Conservation (phyloP, 768 basidiomycete genomes). For the Butyriboletus loyo region DNA sequence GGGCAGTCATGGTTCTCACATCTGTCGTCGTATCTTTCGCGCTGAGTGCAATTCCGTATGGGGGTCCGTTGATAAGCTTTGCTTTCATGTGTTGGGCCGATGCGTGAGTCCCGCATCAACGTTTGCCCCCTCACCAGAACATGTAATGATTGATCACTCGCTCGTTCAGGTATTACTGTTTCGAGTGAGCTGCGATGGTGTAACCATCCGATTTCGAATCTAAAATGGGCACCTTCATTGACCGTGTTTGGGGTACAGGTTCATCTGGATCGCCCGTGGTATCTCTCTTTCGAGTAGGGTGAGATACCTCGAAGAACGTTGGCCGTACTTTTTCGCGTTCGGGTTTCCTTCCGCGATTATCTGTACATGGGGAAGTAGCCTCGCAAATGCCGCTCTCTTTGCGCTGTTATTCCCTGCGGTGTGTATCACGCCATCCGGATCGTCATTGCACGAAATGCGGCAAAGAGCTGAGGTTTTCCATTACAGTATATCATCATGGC, state of each 20-base stretch:
- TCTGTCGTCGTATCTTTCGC: slow-evolving; percentile 67
- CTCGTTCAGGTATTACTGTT: slow-evolving; percentile 76
- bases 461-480: slow-evolving; percentile 4
- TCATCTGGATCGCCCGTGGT: slow-evolving; percentile 75
- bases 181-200: slow-evolving; percentile 56
- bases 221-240: slow-evolving; percentile 5
- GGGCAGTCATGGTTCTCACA: slow-evolving; percentile 77
- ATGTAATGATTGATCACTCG: not conserved
- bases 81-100: slow-evolving; percentile 84
- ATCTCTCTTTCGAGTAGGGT: slow-evolving; percentile 66
- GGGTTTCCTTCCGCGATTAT: slow-evolving; percentile 74
- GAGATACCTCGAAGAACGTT: slow-evolving; percentile 78
- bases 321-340: slow-evolving; percentile 86
- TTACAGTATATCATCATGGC: slow-evolving; percentile 80
- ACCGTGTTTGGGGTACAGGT: slow-evolving; percentile 41
- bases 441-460: not conserved
- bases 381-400: slow-evolving; percentile 81
- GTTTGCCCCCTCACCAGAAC: not conserved
- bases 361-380: slow-evolving; percentile 68
- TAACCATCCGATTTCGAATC: slow-evolving; percentile 1
- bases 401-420: slow-evolving; percentile 80
- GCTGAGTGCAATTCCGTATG: slow-evolving; percentile 59
- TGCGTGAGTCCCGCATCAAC: slow-evolving; percentile 55
- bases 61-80: slow-evolving; percentile 61
- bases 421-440: slow-evolving; percentile 24